These are phyloP conservation scores for Didymella exigua DNA, from an alignment of 2,329 filamentous ascomycete species.

Conservation along the genomic window DNA sequence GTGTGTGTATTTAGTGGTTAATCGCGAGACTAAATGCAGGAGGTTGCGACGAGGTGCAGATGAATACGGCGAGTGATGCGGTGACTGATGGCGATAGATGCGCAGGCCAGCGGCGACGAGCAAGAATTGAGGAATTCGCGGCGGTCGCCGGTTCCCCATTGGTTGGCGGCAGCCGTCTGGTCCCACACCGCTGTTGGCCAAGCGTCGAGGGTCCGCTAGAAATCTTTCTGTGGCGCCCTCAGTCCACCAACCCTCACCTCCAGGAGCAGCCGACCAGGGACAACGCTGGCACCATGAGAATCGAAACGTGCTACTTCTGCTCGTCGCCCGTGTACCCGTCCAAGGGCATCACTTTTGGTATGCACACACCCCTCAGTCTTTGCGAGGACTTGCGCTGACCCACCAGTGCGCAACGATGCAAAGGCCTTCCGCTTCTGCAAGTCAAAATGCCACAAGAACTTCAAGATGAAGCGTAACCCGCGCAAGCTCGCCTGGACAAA, in stretches of 20 bases:
- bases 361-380: constrained; percentile 49
- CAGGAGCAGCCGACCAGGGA: constrained; percentile 13
- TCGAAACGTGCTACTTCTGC: constrained; percentile 68
- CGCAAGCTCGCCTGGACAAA: constrained; percentile 87
- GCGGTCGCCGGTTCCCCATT: constrained; percentile 17
- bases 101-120: constrained; percentile 11
- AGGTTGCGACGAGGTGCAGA: background rate
- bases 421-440: constrained; percentile 71
- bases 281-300: constrained; percentile 39
- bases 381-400: background rate
- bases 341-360: constrained; percentile 66
- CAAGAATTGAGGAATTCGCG: constrained; percentile 29
- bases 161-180: constrained; percentile 2
- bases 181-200: constrained; percentile 25
- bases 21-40: background rate
- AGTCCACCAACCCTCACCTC: constrained; percentile 18
- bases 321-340: constrained; percentile 60
- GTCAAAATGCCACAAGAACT: constrained; percentile 64
- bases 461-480: constrained; percentile 98
- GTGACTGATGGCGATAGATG: constrained; percentile 2
- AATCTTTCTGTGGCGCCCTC: constrained; percentile 22
- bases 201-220: constrained; percentile 18
- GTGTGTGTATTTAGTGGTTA: background rate
- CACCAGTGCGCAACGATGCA: constrained; percentile 57
- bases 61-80: constrained; percentile 7